Conservation (phyloP, 2,329 filamentous ascomycete genomes). For the Stemphylium lycopersici region DNA sequence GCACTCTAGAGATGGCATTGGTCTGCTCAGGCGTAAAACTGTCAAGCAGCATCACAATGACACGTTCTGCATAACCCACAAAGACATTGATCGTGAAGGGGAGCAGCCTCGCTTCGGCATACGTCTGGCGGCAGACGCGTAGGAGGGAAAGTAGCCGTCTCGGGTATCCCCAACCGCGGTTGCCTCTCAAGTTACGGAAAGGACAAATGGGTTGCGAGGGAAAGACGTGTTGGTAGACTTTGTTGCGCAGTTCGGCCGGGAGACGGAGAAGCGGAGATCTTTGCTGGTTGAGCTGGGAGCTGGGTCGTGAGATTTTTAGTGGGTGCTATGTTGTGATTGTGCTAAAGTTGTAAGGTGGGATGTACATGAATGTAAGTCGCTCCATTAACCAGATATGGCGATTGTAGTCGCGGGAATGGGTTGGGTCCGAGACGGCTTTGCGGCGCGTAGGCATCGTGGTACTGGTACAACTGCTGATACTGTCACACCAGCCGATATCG, state of each 20-base stretch:
- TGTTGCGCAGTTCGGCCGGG: conserved; percentile 12
- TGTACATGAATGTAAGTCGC: neutral
- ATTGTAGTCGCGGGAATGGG: neutral
- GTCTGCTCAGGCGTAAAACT: neutral
- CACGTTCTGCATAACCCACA: conserved; percentile 5
- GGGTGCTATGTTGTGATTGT: neutral
- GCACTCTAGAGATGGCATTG: neutral
- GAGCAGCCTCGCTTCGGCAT: conserved; percentile 5
- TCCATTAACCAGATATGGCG: neutral
- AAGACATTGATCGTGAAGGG: conserved; percentile 10
- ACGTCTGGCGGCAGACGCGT: conserved; percentile 3
- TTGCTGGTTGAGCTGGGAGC: conserved; percentile 5
- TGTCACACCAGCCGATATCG: no score
- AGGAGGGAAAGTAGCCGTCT: neutral
- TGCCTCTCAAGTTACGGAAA: neutral
- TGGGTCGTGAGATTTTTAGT: neutral
- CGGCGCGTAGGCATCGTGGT: neutral
- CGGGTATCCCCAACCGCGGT: conserved; percentile 3
- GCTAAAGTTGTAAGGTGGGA: neutral
- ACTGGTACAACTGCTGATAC: neutral
- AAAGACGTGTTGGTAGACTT: conserved; percentile 12
- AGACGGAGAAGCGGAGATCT: conserved; percentile 13
- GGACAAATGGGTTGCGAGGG: neutral
- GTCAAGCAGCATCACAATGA: conserved; percentile 3
- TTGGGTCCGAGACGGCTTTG: neutral